Percentiles rank a stretch among this genome's conserved stretches.
phyloP scores from a whole-genome alignment of 345 rosid species.

The Salix udensis region DNA sequence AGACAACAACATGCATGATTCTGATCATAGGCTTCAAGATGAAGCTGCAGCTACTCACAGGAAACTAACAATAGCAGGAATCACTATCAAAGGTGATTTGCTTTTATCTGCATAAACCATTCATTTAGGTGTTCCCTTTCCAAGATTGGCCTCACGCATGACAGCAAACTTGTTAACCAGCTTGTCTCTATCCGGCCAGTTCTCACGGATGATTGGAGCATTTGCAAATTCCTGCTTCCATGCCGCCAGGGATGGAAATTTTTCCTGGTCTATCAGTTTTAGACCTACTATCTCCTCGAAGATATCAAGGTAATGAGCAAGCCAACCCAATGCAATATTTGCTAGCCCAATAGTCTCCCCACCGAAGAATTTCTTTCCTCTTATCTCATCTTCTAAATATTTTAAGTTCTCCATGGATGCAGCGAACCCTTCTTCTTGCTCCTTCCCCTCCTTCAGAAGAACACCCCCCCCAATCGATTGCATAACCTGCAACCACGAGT shows the following conservation, averaged over 20 bases:
- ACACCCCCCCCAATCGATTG: not conserved
- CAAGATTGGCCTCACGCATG: not conserved
- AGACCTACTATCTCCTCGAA: not conserved
- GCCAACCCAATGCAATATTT: slow-evolving; percentile 15
- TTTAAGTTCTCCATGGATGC: not conserved
- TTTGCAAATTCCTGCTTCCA: slow-evolving; percentile 6
- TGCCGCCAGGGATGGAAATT: not conserved
- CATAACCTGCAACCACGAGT: not conserved
- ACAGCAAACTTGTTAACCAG: not conserved
- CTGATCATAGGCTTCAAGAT: not conserved
- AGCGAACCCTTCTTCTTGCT: slow-evolving; percentile 4
- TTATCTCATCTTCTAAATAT: slow-evolving; percentile 9
- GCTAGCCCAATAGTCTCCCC: slow-evolving; percentile 11
- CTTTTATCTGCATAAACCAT: not conserved
- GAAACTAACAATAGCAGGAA: not conserved
- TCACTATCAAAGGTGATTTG: not conserved
- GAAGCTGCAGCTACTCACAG: not conserved
- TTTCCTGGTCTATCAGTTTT: not conserved
- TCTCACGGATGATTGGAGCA: not conserved
- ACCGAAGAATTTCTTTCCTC: slow-evolving; percentile 6
- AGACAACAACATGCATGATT: not conserved
- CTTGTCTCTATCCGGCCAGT: slow-evolving; percentile 1
- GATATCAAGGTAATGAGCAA: not conserved
- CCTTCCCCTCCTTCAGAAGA: not conserved
- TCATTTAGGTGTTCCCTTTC: not conserved